These are phyloP conservation scores for Cyclospora cayetanensis DNA, from an alignment of 169 alveolate genomes.

Conservation along the genomic window DNA sequence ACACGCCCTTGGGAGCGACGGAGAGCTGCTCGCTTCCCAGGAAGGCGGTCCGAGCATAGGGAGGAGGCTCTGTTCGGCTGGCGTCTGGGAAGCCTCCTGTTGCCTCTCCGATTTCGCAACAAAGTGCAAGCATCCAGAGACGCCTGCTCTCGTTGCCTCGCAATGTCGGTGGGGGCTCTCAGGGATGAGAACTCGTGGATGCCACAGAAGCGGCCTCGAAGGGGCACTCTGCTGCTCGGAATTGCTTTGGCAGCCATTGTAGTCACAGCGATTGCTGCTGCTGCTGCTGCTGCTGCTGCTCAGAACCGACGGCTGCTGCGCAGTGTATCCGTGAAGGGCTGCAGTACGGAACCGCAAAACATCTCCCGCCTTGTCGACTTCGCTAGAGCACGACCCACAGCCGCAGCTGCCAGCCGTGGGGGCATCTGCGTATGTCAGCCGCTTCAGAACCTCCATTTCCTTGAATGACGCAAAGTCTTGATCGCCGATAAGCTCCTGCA, in stretches of 20 bases:
- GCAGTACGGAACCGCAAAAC: background rate
- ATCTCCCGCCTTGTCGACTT: background rate
- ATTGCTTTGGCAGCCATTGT: background rate
- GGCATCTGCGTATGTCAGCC: background rate
- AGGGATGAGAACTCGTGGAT: no score
- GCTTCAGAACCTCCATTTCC: background rate
- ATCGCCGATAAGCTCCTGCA: background rate
- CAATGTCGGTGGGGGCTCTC: no score
- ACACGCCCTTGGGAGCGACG: no score
- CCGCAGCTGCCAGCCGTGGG: background rate
- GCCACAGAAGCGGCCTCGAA: no score
- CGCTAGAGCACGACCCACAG: background rate
- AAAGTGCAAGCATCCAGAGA: no score
- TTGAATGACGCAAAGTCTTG: background rate
- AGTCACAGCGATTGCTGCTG: background rate
- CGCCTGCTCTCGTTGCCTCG: no score
- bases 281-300: constrained; percentile 20
- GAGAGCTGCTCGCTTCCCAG: no score
- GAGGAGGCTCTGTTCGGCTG: no score
- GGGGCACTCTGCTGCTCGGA: no score
- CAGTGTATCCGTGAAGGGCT: background rate
- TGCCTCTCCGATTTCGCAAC: no score
- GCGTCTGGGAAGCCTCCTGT: no score
- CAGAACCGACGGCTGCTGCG: background rate
- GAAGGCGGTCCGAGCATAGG: no score